Percentiles rank a stretch among this genome's conserved stretches.
These are phyloP conservation scores for Pontederia paniculata DNA, from an alignment of 176 grass and related monocot species.

Conservation along the genomic window DNA sequence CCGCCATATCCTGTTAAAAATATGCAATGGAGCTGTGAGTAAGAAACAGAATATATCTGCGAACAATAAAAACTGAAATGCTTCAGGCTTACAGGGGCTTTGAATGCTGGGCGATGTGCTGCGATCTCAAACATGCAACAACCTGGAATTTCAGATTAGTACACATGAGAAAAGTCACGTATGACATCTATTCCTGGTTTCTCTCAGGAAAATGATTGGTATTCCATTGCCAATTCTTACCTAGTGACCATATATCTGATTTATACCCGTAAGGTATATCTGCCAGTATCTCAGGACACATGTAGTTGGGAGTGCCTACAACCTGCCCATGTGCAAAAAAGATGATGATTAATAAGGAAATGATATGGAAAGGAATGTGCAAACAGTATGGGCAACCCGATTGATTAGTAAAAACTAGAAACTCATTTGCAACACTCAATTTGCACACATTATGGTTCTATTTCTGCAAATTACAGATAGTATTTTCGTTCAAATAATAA, in stretches of 20 bases:
- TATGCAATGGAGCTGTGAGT: not conserved
- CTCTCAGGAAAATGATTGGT: not conserved
- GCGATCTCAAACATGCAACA: conserved; percentile 96
- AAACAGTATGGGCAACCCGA: too few species aligned
- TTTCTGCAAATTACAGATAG: not conserved
- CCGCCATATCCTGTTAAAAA: conserved; percentile 59
- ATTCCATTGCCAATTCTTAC: conserved; percentile 20
- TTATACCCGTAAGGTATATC: conserved; percentile 88
- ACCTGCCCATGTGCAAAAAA: conserved; percentile 40
- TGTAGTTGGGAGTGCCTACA: conserved; percentile 83
- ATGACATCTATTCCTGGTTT: not conserved
- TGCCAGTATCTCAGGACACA: conserved; percentile 77
- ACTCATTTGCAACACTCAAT: too few species aligned
- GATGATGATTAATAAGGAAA: too few species aligned
- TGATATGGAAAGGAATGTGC: too few species aligned
- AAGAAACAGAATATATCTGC: not conserved
- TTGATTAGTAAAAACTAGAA: too few species aligned
- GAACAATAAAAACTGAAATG: not conserved
- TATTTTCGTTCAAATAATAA: not conserved
- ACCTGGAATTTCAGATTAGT: conserved; percentile 22
- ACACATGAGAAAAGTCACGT: not conserved
- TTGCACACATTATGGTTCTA: too few species aligned
- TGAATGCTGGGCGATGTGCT: conserved; percentile 69
- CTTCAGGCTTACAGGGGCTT: conserved; percentile 43
- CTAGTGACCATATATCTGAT: conserved; percentile 81